phyloP scores from a whole-genome alignment of 1,284 basidiomycete genomes.

The Mycena citricolor region DNA sequence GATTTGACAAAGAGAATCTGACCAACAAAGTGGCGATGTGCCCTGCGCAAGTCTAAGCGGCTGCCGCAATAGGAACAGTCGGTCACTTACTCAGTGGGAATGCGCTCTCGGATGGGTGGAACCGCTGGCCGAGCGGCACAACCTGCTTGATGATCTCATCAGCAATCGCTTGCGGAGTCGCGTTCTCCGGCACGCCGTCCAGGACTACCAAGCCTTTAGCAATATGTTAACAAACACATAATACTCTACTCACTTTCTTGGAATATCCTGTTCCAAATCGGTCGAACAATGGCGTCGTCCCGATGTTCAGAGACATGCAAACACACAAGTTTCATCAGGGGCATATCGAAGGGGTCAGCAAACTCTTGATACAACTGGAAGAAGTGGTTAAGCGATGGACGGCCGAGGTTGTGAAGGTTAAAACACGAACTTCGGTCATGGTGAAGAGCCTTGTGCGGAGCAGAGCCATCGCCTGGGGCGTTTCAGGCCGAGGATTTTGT shows the following conservation, averaged over 20 bases:
- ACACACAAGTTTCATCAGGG: slow-evolving; percentile 86
- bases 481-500: slow-evolving; percentile 56
- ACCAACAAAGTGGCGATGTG: slow-evolving; percentile 70
- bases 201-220: slow-evolving; percentile 38
- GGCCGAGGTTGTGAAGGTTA: slow-evolving; percentile 11
- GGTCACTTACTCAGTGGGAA: slow-evolving; percentile 75
- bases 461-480: slow-evolving; percentile 53
- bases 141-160: slow-evolving; percentile 66
- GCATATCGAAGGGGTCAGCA: slow-evolving; percentile 85
- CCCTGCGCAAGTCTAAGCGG: slow-evolving; percentile 45
- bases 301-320: slow-evolving; percentile 92
- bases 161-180: slow-evolving; percentile 50
- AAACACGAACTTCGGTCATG: slow-evolving; percentile 63
- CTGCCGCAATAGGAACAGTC: slow-evolving; percentile 2
- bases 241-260: slow-evolving; percentile 59
- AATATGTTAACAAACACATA: slow-evolving; percentile 1
- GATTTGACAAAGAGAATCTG: slow-evolving; percentile 65
- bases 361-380: slow-evolving; percentile 84
- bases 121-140: slow-evolving; percentile 75
- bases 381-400: slow-evolving; percentile 9
- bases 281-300: slow-evolving; percentile 77
- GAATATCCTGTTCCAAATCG: slow-evolving; percentile 89
- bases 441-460: slow-evolving; percentile 59
- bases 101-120: slow-evolving; percentile 88
- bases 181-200: slow-evolving; percentile 43